Conservation (phyloP, 2,329 filamentous ascomycete genomes). For the Amauroascus niger region DNA sequence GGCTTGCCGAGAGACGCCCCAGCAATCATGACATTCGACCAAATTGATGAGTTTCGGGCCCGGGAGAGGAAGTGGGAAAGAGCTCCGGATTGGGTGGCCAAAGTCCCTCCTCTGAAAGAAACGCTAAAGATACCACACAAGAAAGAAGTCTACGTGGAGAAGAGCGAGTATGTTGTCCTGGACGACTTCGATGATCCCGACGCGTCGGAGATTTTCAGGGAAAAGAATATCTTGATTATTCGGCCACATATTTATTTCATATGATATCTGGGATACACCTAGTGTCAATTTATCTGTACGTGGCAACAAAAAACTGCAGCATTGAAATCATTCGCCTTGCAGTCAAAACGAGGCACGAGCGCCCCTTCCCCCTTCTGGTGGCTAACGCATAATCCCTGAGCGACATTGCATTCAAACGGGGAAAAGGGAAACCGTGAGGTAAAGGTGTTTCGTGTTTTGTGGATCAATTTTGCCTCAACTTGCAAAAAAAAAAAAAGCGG, state of each 20-base stretch:
- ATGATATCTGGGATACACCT: constrained; percentile 1
- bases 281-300: background rate
- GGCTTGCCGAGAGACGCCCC: constrained; percentile 5
- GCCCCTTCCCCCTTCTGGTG: too few relatives aligned
- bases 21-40: constrained; percentile 5
- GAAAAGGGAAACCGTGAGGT: background rate
- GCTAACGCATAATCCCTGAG: too few relatives aligned
- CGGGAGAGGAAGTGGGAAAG: background rate
- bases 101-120: background rate
- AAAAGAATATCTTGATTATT: constrained; percentile 1
- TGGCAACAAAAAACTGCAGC: background rate
- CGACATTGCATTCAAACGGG: background rate
- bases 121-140: constrained; percentile 7
- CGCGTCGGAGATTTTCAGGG: background rate
- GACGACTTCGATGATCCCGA: background rate
- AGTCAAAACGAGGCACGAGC: too few relatives aligned
- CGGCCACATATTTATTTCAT: constrained; percentile 8
- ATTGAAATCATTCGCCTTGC: background rate
- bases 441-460: background rate
- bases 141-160: constrained; percentile 1
- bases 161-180: background rate
- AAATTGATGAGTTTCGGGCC: background rate
- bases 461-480: background rate
- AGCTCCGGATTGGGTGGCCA: background rate
- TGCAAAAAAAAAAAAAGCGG: background rate